Evolutionary conservation across 2,329 filamentous ascomycete species (phyloP), one percentile per base, ranked within the genome.

Genomic region (Geosmithia morbida): DNA sequence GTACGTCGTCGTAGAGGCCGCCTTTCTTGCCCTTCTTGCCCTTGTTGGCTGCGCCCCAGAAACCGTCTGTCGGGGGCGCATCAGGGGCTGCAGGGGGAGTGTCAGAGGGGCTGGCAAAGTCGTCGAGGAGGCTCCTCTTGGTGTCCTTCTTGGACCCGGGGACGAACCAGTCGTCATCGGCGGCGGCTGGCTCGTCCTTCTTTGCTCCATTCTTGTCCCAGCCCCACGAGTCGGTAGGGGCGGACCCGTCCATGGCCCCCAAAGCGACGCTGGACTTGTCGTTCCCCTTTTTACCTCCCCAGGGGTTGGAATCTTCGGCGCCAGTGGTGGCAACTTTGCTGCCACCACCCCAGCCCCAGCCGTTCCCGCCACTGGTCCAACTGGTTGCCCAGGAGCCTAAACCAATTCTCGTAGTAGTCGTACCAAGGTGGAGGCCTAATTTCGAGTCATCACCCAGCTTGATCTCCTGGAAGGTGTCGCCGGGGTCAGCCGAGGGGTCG

Each of bases 381-480:
- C 68, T 74, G 49, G 71, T 70, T 33, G 77, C 77, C 77, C 79
- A 84, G 40, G 68, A 64, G 45, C 77, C 71, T 54, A 83, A 72
- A 41, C 56, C 50, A 40, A 61, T 57, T 52, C 74, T 74, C 13
- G 58, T 57, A 39, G 67, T 66, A 20, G 66, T 63, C n/a, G 66
- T 59, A 45, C 71, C 72, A 54, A 79, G 71, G 50, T 68, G 72
- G 14, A 79, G 57, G 51, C 80, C 75, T 6, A 79, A 57, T 48
- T 76, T 74, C 22, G 64, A 57, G 48, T 82, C 79, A 52, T 80
- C 74, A n/a, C 60, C 59, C 22, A 87, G 62, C 55, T 78, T 83
- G 53, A 87, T 78, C 26, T 86, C 81, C 43, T 84, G 72, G 53
- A 86, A 85, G 6, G 60, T 53, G 46, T 63, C 61, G n/a, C 75